phyloP scores from a whole-genome alignment of 139 green algal genomes.

The Mesostigma viride region DNA sequence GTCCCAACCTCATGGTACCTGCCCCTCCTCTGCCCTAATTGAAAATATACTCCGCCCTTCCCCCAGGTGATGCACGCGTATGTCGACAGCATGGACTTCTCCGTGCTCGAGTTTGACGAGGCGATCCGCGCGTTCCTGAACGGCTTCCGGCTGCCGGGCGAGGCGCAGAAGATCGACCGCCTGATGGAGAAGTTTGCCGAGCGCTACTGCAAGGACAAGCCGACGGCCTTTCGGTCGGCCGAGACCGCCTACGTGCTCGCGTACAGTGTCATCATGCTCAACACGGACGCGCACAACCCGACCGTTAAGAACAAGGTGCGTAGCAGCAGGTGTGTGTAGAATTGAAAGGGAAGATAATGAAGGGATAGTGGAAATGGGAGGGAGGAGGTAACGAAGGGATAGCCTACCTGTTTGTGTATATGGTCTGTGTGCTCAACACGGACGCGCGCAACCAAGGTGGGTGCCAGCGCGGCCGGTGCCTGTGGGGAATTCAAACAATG shows the following conservation, averaged over 20 bases:
- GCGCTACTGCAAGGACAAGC: slow-evolving; percentile 84
- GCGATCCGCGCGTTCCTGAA: slow-evolving; percentile 63
- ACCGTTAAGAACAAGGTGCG: slow-evolving; percentile 72
- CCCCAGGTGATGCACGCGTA: slow-evolving; percentile 87
- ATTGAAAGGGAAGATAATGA: no score
- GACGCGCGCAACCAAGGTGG: slow-evolving; percentile 94
- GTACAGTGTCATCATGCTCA: slow-evolving; percentile 99
- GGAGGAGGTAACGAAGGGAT: no score
- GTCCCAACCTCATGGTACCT: no score
- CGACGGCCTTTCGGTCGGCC: slow-evolving; percentile 73
- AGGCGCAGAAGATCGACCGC: slow-evolving; percentile 98
- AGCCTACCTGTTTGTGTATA: slow-evolving; percentile 90
- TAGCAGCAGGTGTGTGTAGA: no score
- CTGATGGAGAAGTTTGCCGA: slow-evolving; percentile 99
- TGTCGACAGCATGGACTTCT: slow-evolving; percentile 88
- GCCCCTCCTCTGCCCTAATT: no score
- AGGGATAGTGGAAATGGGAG: no score
- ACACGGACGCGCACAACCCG: slow-evolving; percentile 98
- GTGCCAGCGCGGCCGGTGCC: no score
- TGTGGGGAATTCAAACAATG: no score
- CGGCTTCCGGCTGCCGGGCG: slow-evolving; percentile 69
- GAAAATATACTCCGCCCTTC: no score
- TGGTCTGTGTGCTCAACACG: slow-evolving; percentile 96
- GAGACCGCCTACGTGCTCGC: slow-evolving; percentile 96
- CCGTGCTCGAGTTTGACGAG: slow-evolving; percentile 68